phyloP scores from a whole-genome alignment of 345 rosid species.

The Camelina sativa region DNA sequence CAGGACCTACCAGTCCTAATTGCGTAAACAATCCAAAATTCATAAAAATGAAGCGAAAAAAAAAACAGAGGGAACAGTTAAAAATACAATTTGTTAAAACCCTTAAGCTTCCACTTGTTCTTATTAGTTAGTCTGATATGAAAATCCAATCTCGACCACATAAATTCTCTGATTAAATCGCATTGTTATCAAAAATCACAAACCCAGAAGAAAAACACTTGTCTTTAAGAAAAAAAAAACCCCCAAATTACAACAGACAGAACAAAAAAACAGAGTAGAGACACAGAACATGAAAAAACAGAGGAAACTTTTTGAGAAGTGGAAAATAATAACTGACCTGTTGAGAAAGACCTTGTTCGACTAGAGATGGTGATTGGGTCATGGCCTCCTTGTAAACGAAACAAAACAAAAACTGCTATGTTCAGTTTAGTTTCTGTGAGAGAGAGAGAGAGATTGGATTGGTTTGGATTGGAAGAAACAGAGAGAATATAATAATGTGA shows the following conservation, averaged over 20 bases:
- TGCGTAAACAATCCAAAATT: conserved; percentile 39
- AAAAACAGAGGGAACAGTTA: conserved; percentile 29
- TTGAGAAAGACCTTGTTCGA: conserved; percentile 57
- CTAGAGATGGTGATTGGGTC: conserved; percentile 51
- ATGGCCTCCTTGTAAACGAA: conserved; percentile 36
- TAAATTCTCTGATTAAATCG: conserved; percentile 11
- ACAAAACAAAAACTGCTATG: not conserved
- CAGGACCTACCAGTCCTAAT: conserved; percentile 44
- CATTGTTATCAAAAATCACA: conserved; percentile 28
- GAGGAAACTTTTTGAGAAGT: not conserved
- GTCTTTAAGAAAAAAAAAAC: not conserved
- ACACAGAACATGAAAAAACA: conserved; percentile 8
- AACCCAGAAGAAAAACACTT: conserved; percentile 28
- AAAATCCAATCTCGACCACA: conserved; percentile 32
- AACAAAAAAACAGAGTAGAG: conserved; percentile 4
- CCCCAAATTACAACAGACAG: not conserved
- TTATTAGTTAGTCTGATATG: conserved; percentile 10
- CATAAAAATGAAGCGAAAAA: conserved; percentile 19
- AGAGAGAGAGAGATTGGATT: conserved; percentile 14
- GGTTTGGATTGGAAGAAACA: conserved; percentile 15
- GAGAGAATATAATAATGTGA: conserved; percentile 45
- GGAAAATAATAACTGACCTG: conserved; percentile 49
- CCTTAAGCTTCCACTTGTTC: conserved; percentile 26
- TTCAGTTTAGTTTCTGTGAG: conserved; percentile 20
- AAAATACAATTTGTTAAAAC: not conserved